Evolutionary conservation across 2,329 filamentous ascomycete species (phyloP), one percentile per base, ranked within the genome.

Genomic region (Sporothrix luriei): DNA sequence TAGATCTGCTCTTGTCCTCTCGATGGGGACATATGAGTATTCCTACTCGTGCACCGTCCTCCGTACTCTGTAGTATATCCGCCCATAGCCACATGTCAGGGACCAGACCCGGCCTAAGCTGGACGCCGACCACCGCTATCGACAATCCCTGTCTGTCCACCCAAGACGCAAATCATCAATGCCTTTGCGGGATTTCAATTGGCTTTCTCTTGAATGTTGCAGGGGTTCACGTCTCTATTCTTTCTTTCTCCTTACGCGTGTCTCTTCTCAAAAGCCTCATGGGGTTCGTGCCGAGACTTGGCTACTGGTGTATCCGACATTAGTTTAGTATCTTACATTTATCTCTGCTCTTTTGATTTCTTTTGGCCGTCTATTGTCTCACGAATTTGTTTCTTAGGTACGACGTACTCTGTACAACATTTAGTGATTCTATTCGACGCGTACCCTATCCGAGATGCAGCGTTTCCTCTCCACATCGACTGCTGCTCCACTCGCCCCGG

Each of bases 51-150:
- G 11, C 9, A 14, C 13, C 40, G 7, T 43, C 13, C 40, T 43
- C 11, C 40, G 14, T 33, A 43, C 40, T 33, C 33, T 9, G 6
- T 7, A 33, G 33, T 7, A 33, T 33, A 33, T 33, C 6, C 3
- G 40, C 59, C 59, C 59, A 62, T 62, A n/a, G n/a, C 43, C 43
- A 49, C 61, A 64, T 33, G 61, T 43, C 26, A 49, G 43, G 43
- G 24, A n/a, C 61, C 21, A 64, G 43, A 16, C 61, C 21, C 2
- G 61, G 43, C 43, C 46, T 49, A 64, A 24, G 61, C 43, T 49
- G 26, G 24, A 49, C 61, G 40, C 57, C 57, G 29, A 46, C 57
- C 38, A 46, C 38, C 21, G 38, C 57, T 24, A 46, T 62, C n/a
- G 43, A 46, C 14, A 19, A 64, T 24, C 61, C 61, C 24, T 64